These are phyloP conservation scores for Penicillium cinerascens DNA, from an alignment of 495 filamentous ascomycete genomes.

Conservation along the genomic window DNA sequence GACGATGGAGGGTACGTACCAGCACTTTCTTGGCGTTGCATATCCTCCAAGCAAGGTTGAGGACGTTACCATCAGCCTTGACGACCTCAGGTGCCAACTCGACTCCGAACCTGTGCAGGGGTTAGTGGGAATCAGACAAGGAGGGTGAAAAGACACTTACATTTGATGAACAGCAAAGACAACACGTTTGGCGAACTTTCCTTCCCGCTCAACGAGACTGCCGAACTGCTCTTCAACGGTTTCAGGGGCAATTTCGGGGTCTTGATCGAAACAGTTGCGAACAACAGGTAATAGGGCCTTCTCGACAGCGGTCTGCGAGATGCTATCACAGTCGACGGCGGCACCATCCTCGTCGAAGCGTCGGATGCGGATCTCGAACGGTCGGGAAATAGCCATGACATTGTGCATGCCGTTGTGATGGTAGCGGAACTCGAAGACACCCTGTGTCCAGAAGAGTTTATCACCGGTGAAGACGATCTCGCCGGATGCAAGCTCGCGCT, in stretches of 20 bases:
- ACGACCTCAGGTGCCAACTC: constrained; percentile 94
- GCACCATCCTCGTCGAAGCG: constrained; percentile 69
- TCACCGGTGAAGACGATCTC: constrained; percentile 88
- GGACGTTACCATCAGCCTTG: constrained; percentile 85
- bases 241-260: constrained; percentile 85
- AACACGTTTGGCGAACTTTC: constrained; percentile 82
- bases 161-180: constrained; percentile 95
- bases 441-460: constrained; percentile 95
- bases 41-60: constrained; percentile 90
- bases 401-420: constrained; percentile 93
- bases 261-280: constrained; percentile 85
- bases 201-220: constrained; percentile 72
- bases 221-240: constrained; percentile 81
- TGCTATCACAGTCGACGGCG: constrained; percentile 45
- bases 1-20: constrained; percentile 51
- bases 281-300: constrained; percentile 75
- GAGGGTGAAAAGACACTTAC: constrained; percentile 36
- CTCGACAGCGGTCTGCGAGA: constrained; percentile 61
- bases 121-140: constrained; percentile 6
- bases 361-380: constrained; percentile 83
- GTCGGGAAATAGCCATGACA: constrained; percentile 92
- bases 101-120: constrained; percentile 68
- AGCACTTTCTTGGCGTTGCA: constrained; percentile 93
- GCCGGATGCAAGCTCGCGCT: constrained; percentile 48
- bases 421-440: constrained; percentile 94